Conservation (phyloP, 129 eudicot genomes). For the Flaveria trinervia region DNA sequence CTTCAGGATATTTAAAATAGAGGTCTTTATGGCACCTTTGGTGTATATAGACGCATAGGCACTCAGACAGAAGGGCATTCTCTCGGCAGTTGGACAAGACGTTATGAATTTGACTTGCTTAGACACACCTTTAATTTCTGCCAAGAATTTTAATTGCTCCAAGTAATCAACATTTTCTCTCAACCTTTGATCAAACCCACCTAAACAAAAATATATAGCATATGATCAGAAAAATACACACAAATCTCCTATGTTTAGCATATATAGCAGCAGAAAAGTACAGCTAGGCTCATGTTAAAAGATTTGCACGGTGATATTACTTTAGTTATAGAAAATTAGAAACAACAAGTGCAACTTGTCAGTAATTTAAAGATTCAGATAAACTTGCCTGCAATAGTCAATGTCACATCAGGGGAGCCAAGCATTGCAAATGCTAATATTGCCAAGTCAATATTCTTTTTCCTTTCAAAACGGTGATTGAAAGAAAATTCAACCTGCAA, state of each 20-base stretch:
- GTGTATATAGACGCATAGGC: conserved; percentile 87
- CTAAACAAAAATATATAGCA: conserved; percentile 36
- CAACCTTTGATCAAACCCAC: conserved; percentile 84
- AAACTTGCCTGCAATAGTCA: conserved; percentile 83
- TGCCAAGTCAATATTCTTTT: conserved; percentile 85
- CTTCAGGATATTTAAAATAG: neutral
- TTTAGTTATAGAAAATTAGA: too few species aligned
- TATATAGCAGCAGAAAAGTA: neutral
- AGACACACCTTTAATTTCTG: conserved; percentile 68
- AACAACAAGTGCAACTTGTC: neutral
- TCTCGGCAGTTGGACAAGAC: conserved; percentile 81
- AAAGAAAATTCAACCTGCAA: conserved; percentile 78
- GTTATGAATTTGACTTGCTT: conserved; percentile 69
- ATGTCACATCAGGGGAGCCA: conserved; percentile 49
- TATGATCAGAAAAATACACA: neutral
- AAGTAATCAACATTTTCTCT: conserved; percentile 93
- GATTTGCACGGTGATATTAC: conserved; percentile 1
- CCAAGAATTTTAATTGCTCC: conserved; percentile 73
- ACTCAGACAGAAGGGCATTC: conserved; percentile 66
- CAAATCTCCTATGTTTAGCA: neutral
- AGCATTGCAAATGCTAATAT: conserved; percentile 86
- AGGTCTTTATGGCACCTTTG: conserved; percentile 48
- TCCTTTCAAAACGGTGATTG: conserved; percentile 90
- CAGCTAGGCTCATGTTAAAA: neutral
- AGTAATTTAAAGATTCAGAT: conserved; percentile 3